Evolutionary conservation across 148 eudicot species (phyloP), one percentile per base, ranked within the genome.

Genomic region (Camellia sinensis): DNA sequence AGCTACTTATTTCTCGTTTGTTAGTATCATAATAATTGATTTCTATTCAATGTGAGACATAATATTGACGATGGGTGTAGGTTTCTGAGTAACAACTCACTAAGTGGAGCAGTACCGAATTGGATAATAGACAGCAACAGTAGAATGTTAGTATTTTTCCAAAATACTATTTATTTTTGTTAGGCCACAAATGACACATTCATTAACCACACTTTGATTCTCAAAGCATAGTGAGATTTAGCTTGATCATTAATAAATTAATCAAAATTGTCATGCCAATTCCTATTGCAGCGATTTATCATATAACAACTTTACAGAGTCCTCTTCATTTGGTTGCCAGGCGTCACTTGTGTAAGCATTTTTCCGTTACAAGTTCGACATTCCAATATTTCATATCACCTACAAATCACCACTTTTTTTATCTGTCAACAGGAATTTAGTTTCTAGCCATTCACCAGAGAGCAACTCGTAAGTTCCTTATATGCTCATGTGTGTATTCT

Each of bases 281-380:
- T 29, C 37, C 37, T 29, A 29, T 11, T 82, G 86, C 92, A 94
- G 98, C 15, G 98, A 94, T 83, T 8, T 92, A 79, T 92, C 97
- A 3, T 89, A 91, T 83, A 94, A 94, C 86, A 88, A 86, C 82
- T 92, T 94, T 62, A 88, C 91, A 4, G 82, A 67, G 7, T 70
- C 86, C 54, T 59, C 84, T 19, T 2, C 70, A 15, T 13, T 59
- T 79, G 84, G 86, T 59, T 94, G 98, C 87, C 85, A 80, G 66
- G 74, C 86, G 62, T 80, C 88, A 62, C 57, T 22, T 5, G 78
- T 92, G 97, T 94, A 89, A 83, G 91, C 78, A 73, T 59, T 37
- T 80, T 63, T 59, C 3, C 2, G 10, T 6, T 21, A 37, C n/a
- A 15, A 46, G 2, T 40, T 77, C 74, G 21, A 15, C 63, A 11